phyloP scores from a whole-genome alignment of 2,329 filamentous ascomycete species.

The Dothideomycetes sp. region DNA sequence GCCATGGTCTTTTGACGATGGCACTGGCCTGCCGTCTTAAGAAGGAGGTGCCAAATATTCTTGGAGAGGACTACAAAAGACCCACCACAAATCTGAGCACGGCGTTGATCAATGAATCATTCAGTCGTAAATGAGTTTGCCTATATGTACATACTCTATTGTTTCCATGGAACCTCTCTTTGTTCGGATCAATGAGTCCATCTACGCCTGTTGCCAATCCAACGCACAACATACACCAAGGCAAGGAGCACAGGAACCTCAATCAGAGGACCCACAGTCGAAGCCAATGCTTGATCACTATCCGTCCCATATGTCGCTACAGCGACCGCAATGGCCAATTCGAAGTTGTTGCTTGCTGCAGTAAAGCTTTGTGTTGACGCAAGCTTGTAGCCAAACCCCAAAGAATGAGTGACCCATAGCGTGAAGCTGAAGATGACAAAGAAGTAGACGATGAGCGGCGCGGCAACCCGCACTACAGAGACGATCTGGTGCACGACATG shows the following conservation, averaged over 20 bases:
- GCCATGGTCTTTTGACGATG: no score
- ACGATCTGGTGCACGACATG: conserved; percentile 76
- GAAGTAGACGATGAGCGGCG: conserved; percentile 77
- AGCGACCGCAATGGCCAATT: conserved; percentile 80
- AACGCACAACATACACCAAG: conserved; percentile 65
- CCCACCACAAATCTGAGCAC: no score
- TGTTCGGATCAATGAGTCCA: no score
- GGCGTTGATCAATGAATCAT: no score
- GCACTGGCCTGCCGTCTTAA: no score
- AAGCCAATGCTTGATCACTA: conserved; percentile 70
- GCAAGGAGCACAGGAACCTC: conserved; percentile 74
- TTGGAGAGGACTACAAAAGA: no score
- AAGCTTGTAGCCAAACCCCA: conserved; percentile 64
- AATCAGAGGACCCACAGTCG: conserved; percentile 75
- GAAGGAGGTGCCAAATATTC: no score
- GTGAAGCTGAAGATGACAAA: conserved; percentile 63
- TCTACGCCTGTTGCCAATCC: conserved; percentile 46
- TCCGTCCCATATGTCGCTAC: conserved; percentile 69
- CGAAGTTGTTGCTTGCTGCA: conserved; percentile 86
- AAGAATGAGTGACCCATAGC: conserved; percentile 48
- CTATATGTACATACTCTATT: no score
- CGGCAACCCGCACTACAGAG: conserved; percentile 69
- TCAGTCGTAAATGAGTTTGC: no score
- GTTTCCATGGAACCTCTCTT: no score
- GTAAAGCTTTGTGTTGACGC: conserved; percentile 75